Conservation (phyloP, 139 green algal species). For the Chlamydomonas eustigma region DNA sequence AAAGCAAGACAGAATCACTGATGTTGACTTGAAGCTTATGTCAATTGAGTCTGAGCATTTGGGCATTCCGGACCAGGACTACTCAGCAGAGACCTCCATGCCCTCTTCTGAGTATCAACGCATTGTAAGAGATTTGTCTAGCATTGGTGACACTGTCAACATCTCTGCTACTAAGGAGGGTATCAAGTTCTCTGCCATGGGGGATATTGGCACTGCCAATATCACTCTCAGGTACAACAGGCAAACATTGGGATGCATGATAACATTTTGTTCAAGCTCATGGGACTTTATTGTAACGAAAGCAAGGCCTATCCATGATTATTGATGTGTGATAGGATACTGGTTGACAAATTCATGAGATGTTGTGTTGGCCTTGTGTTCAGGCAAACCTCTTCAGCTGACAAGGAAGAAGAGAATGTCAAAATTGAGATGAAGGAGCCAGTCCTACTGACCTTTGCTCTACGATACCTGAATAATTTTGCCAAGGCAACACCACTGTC, state of each 20-base stretch:
- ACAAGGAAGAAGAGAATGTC: slow-evolving; percentile 76
- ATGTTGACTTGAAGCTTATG: slow-evolving; percentile 99
- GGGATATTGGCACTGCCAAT: slow-evolving; percentile 95
- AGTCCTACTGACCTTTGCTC: slow-evolving; percentile 91
- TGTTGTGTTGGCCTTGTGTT: not conserved
- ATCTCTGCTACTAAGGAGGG: slow-evolving; percentile 79
- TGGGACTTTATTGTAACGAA: too few relatives aligned
- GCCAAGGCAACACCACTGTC: slow-evolving; percentile 68
- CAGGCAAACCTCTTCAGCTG: slow-evolving; percentile 31
- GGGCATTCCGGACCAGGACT: slow-evolving; percentile 93
- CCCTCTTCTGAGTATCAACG: slow-evolving; percentile 86
- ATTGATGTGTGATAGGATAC: too few relatives aligned
- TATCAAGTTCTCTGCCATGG: slow-evolving; percentile 92
- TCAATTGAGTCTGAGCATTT: slow-evolving; percentile 98
- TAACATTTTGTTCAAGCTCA: too few relatives aligned
- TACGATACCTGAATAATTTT: slow-evolving; percentile 98
- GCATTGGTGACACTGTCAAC: slow-evolving; percentile 88
- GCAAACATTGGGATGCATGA: too few relatives aligned
- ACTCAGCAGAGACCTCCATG: slow-evolving; percentile 85
- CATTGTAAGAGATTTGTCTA: slow-evolving; percentile 64
- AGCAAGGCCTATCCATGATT: too few relatives aligned
- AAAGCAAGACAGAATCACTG: slow-evolving; percentile 39
- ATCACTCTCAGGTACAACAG: slow-evolving; percentile 64
- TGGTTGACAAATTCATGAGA: too few relatives aligned
- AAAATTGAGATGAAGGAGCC: slow-evolving; percentile 92